A percentile compares a stretch with the other conserved stretches of the same genome.
Evolutionary conservation across 2,329 filamentous ascomycete species (phyloP).

Genomic region (Diplodia intermedia): DNA sequence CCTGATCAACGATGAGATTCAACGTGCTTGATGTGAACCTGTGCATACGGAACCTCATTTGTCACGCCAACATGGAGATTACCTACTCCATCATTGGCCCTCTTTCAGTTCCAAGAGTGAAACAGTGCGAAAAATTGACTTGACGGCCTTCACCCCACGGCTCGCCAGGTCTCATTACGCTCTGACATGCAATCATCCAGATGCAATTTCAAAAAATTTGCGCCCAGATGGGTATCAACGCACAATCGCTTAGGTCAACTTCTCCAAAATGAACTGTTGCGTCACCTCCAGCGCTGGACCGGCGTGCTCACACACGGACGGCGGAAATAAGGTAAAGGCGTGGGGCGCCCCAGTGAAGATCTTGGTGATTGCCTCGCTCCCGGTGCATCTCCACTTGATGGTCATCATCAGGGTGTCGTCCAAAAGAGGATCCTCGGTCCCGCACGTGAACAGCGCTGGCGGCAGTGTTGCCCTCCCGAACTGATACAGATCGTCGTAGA

Average conservation of each 20-base stretch:
- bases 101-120: slow-evolving; percentile 33
- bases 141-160: slow-evolving; percentile 24
- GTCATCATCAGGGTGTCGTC: slow-evolving; percentile 62
- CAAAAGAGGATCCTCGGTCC: slow-evolving; percentile 62
- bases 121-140: slow-evolving; percentile 31
- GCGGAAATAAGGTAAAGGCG: slow-evolving; percentile 57
- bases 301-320: slow-evolving; percentile 45
- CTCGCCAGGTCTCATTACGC: slow-evolving; percentile 30
- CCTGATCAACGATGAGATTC: slow-evolving; percentile 18
- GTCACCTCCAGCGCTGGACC: slow-evolving; percentile 51
- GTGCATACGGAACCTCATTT: slow-evolving; percentile 31
- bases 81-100: slow-evolving; percentile 30
- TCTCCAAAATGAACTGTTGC: slow-evolving; percentile 47
- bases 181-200: slow-evolving; percentile 11
- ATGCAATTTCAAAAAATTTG: background rate
- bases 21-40: background rate
- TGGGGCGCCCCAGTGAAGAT: slow-evolving; percentile 63
- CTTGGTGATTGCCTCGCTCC: slow-evolving; percentile 59
- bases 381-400: slow-evolving; percentile 61
- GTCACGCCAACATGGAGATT: slow-evolving; percentile 30
- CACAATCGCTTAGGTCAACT: slow-evolving; percentile 32
- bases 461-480: slow-evolving; percentile 51
- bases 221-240: background rate
- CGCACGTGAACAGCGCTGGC: slow-evolving; percentile 61
- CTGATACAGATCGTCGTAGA: slow-evolving; percentile 54